Evolutionary conservation across 108 stramenopile genomes (phyloP), one percentile per base, ranked within the genome.

Genomic region (Nitzschia sp.): DNA sequence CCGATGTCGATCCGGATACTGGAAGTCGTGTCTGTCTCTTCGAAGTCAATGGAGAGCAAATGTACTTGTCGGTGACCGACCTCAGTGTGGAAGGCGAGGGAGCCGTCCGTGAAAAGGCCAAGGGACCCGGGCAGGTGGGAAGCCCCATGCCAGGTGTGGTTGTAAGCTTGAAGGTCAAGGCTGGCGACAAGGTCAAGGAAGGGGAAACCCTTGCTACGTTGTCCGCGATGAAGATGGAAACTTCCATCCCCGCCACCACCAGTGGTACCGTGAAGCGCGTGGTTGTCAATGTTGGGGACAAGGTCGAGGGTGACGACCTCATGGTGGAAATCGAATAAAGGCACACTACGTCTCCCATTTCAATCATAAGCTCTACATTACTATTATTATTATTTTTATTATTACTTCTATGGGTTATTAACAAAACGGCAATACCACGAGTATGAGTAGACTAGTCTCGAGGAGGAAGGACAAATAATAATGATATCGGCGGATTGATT

Each of bases 211-310:
- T 98, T 9, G 86, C 90, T 15, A 94, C 92, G 15, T 79, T 98
- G 23, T 90, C 85, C 2, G 97, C 97, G 27, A 96, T 98, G 96
- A 98, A 98, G 71, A 98, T 98, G 97, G 97, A 98, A 80, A 96
- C 95, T 16, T 76, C 82, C 2, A 85, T 96, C 45, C 80, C 88
- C 38, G 87, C 96, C 3, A 80, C 94, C 30, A 46, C 69, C 3
- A 57, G 75, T n/a, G 97, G 97, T 34, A 54, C 59, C 21, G 89
- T 97, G 29, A 91, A 66, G 63, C 63, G 71, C 53, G 58, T 97
- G 22, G 26, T 64, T 21, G 93, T 94, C 19, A 87, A 79, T 35
- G 89, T 89, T 26, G 94, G 94, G 9, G 96, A 95, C 74, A 91
- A 85, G 73, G 77, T 96, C 29, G 78, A 80, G 52, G 92, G 79